A percentile compares a stretch with the other conserved stretches of the same genome.
Evolutionary conservation across 1,284 basidiomycete genomes (phyloP).

Genomic region (Leccinum angustisporum): DNA sequence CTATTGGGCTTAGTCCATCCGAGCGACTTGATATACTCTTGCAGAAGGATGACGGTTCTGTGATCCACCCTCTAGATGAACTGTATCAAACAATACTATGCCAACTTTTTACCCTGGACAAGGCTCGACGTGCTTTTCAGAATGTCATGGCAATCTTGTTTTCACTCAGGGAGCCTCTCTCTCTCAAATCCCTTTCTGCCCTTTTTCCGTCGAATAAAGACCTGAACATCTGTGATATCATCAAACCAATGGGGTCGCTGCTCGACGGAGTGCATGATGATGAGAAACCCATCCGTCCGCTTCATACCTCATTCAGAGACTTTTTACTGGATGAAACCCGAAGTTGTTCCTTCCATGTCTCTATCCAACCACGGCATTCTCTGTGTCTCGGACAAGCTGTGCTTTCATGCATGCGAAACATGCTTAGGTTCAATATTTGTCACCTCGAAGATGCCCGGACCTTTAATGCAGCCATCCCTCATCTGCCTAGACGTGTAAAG

Average conservation of each 20-base stretch:
- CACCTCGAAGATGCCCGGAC: background rate
- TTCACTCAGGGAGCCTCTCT: background rate
- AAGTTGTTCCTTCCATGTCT: background rate
- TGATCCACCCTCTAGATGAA: background rate
- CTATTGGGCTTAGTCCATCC: background rate
- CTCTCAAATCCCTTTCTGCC: background rate
- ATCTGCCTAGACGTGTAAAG: background rate
- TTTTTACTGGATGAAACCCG: background rate
- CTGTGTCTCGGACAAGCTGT: background rate
- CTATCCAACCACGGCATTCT: background rate
- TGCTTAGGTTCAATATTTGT: background rate
- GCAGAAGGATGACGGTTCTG: background rate
- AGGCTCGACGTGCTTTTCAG: background rate
- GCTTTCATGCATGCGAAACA: background rate
- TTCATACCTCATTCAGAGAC: background rate
- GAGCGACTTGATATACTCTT: background rate
- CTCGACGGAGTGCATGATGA: background rate
- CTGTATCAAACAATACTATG: background rate
- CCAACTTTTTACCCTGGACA: background rate
- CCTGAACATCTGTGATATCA: background rate
- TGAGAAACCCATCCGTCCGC: background rate
- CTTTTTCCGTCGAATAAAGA: background rate
- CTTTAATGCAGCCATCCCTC: background rate
- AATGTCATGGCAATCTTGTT: background rate
- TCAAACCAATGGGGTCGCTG: background rate